Conservation (phyloP, 2,329 filamentous ascomycete genomes). For the Pestalotiopsis sp. region DNA sequence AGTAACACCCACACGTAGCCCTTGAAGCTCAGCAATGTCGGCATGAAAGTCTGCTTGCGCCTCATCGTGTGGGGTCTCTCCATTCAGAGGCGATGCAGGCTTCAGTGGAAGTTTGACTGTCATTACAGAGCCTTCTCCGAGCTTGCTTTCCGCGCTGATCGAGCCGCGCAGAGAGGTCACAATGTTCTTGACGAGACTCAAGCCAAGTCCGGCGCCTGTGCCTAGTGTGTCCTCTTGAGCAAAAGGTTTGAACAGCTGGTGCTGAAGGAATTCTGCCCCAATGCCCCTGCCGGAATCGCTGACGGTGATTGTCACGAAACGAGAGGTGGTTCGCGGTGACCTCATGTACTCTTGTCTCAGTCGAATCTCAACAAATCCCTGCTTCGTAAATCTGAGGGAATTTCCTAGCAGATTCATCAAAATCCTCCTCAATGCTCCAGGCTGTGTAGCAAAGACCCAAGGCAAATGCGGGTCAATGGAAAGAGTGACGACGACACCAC, state of each 20-base stretch:
- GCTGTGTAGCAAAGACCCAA: constrained; percentile 58
- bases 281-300: constrained; percentile 70
- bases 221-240: constrained; percentile 63
- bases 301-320: constrained; percentile 4
- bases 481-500: constrained; percentile 46
- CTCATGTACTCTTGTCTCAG: constrained; percentile 16
- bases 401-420: constrained; percentile 68
- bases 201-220: constrained; percentile 64
- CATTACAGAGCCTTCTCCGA: constrained; percentile 33
- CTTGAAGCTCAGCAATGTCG: neutral
- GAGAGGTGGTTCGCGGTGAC: constrained; percentile 12
- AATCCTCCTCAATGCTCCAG: constrained; percentile 54
- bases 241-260: constrained; percentile 65
- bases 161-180: constrained; percentile 26
- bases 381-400: constrained; percentile 60
- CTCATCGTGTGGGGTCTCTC: neutral
- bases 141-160: constrained; percentile 20
- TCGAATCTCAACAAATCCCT: constrained; percentile 30
- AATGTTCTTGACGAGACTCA: constrained; percentile 66
- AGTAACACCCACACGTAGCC: neutral
- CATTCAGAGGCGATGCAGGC: neutral
- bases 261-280: constrained; percentile 60
- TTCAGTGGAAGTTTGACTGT: constrained; percentile 24
- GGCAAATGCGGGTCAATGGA: constrained; percentile 48
- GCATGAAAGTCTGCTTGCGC: neutral